Evolutionary conservation across 208 protist species (phyloP), one percentile per base, ranked within the genome.

Genomic region (Trypanosoma mega): DNA sequence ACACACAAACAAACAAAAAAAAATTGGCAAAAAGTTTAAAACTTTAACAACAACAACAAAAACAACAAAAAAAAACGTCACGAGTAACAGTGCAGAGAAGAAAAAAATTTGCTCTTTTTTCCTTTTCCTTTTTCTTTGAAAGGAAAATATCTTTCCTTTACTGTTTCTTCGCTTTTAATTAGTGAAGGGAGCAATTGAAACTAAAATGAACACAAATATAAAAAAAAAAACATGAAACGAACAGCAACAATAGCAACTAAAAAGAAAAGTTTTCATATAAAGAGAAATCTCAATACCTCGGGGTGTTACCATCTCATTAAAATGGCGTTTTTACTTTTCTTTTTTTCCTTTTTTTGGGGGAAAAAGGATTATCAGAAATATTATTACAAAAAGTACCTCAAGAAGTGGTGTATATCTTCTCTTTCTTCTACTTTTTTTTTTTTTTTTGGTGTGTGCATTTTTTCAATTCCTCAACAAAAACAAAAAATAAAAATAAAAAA

Each of bases 401-500:
- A n/a, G n/a, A n/a, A n/a, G n/a, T n/a, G n/a, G n/a, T n/a, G n/a
- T n/a, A n/a, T n/a, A n/a, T n/a, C n/a, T n/a, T n/a, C n/a, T n/a
- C n/a, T n/a, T n/a, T n/a, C n/a, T n/a, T n/a, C n/a, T n/a, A n/a
- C n/a, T n/a, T n/a, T n/a, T n/a, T n/a, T n/a, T n/a, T n/a, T n/a
- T n/a, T n/a, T n/a, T n/a, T n/a, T n/a, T n/a, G n/a, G n/a, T n/a
- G n/a, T n/a, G n/a, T n/a, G n/a, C n/a, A n/a, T n/a, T n/a, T n/a
- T n/a, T n/a, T n/a, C n/a, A 5, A 56, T 45, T 41, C 7, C 5
- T 30, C n/a, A 30, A 61, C 11, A 39, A 18, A 26, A 60, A 24
- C 33, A 21, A 29, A 61, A 46, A 54, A 44, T 9, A 58, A 50
- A 63, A 47, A 36, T 7, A 58, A 33, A 62, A 43, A 43, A 20